phyloP scores from a whole-genome alignment of 352 stramenopile species.

The Phytophthora capsici region DNA sequence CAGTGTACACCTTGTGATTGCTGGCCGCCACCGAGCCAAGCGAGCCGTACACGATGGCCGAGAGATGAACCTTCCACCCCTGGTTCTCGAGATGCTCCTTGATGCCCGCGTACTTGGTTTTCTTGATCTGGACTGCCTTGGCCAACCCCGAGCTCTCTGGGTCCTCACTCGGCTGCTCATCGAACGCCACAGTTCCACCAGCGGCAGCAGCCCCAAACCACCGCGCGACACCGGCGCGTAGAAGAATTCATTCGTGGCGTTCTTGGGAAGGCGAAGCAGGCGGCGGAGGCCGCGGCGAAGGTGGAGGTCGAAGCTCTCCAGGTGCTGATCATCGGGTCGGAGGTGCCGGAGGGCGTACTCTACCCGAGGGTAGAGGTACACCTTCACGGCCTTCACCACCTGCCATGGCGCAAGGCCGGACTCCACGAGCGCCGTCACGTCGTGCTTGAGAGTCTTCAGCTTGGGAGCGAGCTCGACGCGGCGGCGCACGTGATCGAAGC shows the following conservation, averaged over 20 bases:
- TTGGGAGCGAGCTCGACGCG: not conserved
- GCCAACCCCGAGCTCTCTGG: no score
- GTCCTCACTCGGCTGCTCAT: no score
- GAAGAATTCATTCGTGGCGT: constrained; percentile 10
- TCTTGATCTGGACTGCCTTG: no score
- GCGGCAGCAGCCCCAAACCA: constrained; percentile 1
- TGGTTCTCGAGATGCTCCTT: no score
- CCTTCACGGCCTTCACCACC: constrained; percentile 17
- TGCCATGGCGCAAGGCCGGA: constrained; percentile 9
- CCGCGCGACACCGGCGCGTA: constrained; percentile 17
- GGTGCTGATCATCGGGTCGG: not conserved
- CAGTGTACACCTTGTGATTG: no score
- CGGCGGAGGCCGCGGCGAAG: constrained; percentile 3
- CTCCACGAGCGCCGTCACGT: not conserved
- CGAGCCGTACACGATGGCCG: no score
- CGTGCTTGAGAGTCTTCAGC: not conserved
- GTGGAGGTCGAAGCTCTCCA: constrained; percentile 10
- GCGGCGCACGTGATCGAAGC: not conserved
- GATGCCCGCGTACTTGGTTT: no score
- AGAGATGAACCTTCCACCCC: no score
- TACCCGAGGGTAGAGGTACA: constrained; percentile 8
- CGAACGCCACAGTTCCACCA: no score
- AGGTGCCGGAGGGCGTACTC: constrained; percentile 17
- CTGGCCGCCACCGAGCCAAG: no score
- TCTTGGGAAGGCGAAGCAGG: not conserved